These are phyloP conservation scores for Xerocomellus amylosporus DNA, from an alignment of 768 basidiomycete species.

Conservation along the genomic window DNA sequence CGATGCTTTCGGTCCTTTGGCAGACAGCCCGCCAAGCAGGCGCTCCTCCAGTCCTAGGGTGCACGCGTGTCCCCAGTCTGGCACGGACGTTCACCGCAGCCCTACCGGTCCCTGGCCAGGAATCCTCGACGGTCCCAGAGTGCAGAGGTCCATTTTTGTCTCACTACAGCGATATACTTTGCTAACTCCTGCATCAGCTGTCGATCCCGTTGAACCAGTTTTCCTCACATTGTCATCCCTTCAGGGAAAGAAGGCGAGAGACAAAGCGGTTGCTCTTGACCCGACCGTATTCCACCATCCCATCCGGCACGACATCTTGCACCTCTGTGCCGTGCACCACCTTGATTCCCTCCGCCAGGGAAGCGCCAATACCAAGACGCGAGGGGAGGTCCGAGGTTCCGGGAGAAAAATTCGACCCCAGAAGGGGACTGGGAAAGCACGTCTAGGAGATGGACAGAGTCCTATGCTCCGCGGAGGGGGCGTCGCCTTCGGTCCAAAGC, in stretches of 20 bases:
- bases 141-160: constrained; percentile 16
- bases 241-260: constrained; percentile 39
- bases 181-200: constrained; percentile 29
- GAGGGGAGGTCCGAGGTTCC: constrained; percentile 86
- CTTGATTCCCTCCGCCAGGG: constrained; percentile 90
- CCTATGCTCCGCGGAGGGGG: constrained; percentile 92
- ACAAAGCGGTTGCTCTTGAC: constrained; percentile 61
- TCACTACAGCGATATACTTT: constrained; percentile 1
- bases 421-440: constrained; percentile 88
- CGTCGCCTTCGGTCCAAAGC: constrained; percentile 86
- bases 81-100: constrained; percentile 13
- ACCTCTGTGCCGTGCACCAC: constrained; percentile 87
- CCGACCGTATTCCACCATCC: constrained; percentile 87
- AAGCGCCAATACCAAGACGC: constrained; percentile 86
- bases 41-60: background rate
- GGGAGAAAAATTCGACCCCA: constrained; percentile 87
- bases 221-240: constrained; percentile 63
- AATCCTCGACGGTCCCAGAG: background rate
- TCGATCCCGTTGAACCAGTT: constrained; percentile 45
- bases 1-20: constrained; percentile 22
- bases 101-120: constrained; percentile 3
- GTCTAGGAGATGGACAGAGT: constrained; percentile 84
- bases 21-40: constrained; percentile 14
- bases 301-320: constrained; percentile 87
- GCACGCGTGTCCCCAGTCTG: background rate